These are phyloP conservation scores for Bimuria novae-zelandiae DNA, from an alignment of 2,329 filamentous ascomycete genomes.

Conservation along the genomic window DNA sequence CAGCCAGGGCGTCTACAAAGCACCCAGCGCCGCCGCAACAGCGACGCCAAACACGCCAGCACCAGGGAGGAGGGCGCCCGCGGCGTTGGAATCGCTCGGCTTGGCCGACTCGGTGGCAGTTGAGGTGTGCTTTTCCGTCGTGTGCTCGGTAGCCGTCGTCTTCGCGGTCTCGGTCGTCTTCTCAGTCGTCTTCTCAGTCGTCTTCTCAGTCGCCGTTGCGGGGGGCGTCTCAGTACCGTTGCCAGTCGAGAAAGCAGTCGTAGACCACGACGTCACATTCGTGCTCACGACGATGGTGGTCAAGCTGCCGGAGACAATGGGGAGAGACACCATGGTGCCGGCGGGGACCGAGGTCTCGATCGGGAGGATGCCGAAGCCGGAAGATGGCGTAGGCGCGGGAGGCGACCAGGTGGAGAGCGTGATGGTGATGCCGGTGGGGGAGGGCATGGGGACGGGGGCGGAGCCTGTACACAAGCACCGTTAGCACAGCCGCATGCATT, in stretches of 20 bases:
- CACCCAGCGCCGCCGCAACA: slow-evolving; percentile 1
- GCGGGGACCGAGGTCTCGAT: not conserved
- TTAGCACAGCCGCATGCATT: not conserved
- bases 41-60: not conserved
- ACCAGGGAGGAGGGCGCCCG: not conserved
- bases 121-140: too few species aligned
- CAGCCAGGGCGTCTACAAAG: not conserved
- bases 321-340: not conserved
- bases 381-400: too few species aligned
- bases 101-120: not conserved
- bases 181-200: too few species aligned
- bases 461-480: not conserved
- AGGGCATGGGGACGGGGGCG: not conserved
- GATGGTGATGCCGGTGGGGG: not conserved
- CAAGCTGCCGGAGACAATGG: not conserved
- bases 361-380: not conserved
- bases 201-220: not conserved
- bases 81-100: not conserved
- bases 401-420: too few species aligned
- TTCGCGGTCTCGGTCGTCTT: too few species aligned
- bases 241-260: not conserved
- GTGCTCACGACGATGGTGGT: not conserved
- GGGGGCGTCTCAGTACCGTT: not conserved
- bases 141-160: too few species aligned
- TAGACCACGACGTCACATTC: not conserved